Evolutionary conservation across 2,329 filamentous ascomycete species (phyloP), one percentile per base, ranked within the genome.

Genomic region (Penicillium brasilianum): DNA sequence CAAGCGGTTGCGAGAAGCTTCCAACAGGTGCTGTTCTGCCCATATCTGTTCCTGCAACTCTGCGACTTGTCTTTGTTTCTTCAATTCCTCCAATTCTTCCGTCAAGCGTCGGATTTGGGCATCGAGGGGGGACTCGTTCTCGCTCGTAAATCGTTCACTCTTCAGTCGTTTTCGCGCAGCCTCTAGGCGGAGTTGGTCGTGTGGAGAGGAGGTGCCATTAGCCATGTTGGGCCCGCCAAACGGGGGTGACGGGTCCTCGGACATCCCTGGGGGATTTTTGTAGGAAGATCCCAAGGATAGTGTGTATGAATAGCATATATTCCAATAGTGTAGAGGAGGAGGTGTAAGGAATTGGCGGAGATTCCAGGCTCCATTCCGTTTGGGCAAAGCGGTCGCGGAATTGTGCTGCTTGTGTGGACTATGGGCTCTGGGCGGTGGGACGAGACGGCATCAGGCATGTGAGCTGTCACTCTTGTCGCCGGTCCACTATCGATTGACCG

Each of bases 11-110:
- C 32, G 54, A 8, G 54, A 34, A 25, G 41, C 54, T 18, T 37
- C 20, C 16, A 56, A 25, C 16, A 48, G 25, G 13, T 49, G 54
- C 32, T 30, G 37, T n/a, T 56, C 54, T 9, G n/a, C 54, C 16
- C 34, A 37, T 13, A 56, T 49, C 14, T 48, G 20, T 18, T 49
- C 54, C 32, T 56, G 54, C 28, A 56, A 14, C 30, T 56, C 54
- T 0, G 43, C 32, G 18, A 56, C 7, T 18, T 48, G 28, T 37
- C 54, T 32, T 20, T 49, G 20, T 30, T 56, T 56, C 32, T 49
- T 56, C 41, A 56, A 20, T 25, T 56, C 43, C 20, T 46, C 54
- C 43, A 56, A 30, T 46, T 49, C 28, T 20, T 36, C 20, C 6
- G 28, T 36, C 54, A 56, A 37, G 37, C 41, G 41, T 16, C 43